Conservation (phyloP, 192 early-diverging fungal species). For the Mortierella hygrophila region DNA sequence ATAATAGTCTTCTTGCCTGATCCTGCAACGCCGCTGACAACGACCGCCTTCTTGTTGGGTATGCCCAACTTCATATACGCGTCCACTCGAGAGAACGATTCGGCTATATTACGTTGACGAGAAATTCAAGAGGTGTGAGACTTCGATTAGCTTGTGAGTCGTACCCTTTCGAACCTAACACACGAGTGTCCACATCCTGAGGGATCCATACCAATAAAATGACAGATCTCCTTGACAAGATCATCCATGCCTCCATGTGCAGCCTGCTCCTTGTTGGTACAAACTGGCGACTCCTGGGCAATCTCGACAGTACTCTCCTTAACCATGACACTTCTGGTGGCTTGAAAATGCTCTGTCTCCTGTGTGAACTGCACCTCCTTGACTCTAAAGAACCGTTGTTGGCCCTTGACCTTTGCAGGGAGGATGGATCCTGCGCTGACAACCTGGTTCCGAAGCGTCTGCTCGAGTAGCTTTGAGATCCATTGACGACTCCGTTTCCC, state of each 20-base stretch:
- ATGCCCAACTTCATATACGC: slow-evolving; percentile 52
- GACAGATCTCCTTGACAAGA: slow-evolving; percentile 26
- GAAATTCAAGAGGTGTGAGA: not conserved
- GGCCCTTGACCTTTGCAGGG: slow-evolving; percentile 18
- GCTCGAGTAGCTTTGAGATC: slow-evolving; percentile 5
- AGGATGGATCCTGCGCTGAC: slow-evolving; percentile 14
- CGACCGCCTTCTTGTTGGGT: slow-evolving; percentile 55
- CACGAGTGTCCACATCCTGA: not conserved
- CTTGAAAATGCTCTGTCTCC: not conserved
- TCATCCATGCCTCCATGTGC: slow-evolving; percentile 11
- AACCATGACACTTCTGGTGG: slow-evolving; percentile 11
- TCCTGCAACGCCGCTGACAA: slow-evolving; percentile 61
- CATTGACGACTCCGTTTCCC: not conserved
- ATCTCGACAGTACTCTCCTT: slow-evolving; percentile 21
- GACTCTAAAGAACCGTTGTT: slow-evolving; percentile 19
- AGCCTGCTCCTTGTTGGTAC: not conserved
- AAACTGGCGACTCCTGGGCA: not conserved
- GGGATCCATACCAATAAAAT: slow-evolving; percentile 17
- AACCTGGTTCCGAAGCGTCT: slow-evolving; percentile 11
- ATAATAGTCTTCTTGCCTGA: slow-evolving; percentile 61
- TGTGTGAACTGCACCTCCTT: slow-evolving; percentile 1
- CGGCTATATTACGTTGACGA: slow-evolving; percentile 11
- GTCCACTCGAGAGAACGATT: slow-evolving; percentile 20
- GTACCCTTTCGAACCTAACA: no score
- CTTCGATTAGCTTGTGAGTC: no score